Percentiles rank a stretch among this genome's conserved stretches.
These are phyloP conservation scores for Suhomyces faveliae DNA, from an alignment of 805 yeast genomes.

Conservation along the genomic window DNA sequence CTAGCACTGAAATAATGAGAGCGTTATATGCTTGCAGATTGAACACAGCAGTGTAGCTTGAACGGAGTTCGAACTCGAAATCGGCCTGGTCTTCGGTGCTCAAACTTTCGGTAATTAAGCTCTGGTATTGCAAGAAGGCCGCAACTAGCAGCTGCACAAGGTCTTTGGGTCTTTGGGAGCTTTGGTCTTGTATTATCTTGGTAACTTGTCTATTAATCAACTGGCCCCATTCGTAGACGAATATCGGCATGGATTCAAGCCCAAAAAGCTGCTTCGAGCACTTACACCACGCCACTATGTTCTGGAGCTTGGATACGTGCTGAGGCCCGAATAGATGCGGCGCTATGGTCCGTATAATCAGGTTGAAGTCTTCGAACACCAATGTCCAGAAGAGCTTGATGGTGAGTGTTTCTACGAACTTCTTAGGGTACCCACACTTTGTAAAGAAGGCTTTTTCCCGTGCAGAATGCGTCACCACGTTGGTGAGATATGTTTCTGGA, in stretches of 20 bases:
- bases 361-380: constrained; percentile 26
- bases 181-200: constrained; percentile 6
- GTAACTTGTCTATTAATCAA: constrained; percentile 5
- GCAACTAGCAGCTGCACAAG: constrained; percentile 11
- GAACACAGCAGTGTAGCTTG: constrained; percentile 23
- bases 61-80: constrained; percentile 27
- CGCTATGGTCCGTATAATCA: constrained; percentile 18
- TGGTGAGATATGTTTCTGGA: constrained; percentile 11
- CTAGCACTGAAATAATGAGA: constrained; percentile 21
- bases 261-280: constrained; percentile 12
- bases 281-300: constrained; percentile 3
- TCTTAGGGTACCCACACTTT: constrained; percentile 9
- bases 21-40: constrained; percentile 13
- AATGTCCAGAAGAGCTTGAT: constrained; percentile 29
- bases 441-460: constrained; percentile 12
- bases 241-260: constrained; percentile 18
- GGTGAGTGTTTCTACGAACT: constrained; percentile 19
- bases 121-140: constrained; percentile 13
- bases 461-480: constrained; percentile 8
- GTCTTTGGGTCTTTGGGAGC: not conserved
- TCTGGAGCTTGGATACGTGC: not conserved
- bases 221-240: constrained; percentile 28
- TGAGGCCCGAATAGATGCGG: constrained; percentile 16
- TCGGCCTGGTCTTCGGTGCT: constrained; percentile 21
- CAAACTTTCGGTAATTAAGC: constrained; percentile 14